Percentiles rank a stretch among this genome's conserved stretches.
These are phyloP conservation scores for Yarrowia sp. DNA, from an alignment of 805 yeast genomes.

Conservation along the genomic window DNA sequence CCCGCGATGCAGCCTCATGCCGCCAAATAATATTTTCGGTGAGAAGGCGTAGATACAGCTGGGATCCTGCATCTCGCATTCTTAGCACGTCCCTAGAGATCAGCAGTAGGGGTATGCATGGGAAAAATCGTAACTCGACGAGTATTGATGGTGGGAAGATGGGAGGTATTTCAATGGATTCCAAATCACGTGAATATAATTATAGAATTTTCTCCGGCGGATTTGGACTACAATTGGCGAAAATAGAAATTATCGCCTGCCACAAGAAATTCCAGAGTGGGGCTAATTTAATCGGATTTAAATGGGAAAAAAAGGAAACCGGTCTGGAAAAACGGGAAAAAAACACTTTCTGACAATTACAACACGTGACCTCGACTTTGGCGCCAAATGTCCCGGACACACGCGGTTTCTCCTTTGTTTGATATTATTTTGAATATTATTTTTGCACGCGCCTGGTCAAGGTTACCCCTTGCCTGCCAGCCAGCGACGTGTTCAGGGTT, in stretches of 20 bases:
- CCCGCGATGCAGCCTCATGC: background rate
- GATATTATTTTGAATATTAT: background rate
- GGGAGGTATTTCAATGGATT: background rate
- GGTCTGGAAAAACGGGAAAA: background rate
- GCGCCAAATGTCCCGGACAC: background rate
- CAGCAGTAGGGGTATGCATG: background rate
- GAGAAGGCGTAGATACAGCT: background rate
- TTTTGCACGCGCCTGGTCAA: background rate
- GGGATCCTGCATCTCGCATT: background rate
- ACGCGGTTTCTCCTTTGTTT: too few relatives aligned
- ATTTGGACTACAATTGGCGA: too few relatives aligned
- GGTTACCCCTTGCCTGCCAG: constrained; percentile 10
- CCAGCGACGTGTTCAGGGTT: constrained; percentile 5
- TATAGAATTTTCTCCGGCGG: background rate
- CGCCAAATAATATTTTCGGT: background rate
- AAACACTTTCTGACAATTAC: background rate
- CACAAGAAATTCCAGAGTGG: background rate
- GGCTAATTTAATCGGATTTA: background rate
- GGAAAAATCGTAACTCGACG: too few relatives aligned
- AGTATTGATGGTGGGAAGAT: too few relatives aligned
- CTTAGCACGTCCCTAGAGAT: background rate
- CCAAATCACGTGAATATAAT: background rate
- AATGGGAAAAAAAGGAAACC: background rate
- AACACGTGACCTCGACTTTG: too few relatives aligned
- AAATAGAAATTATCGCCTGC: too few relatives aligned